Evolutionary conservation across 306 rosid genomes (phyloP), one percentile per base, ranked within the genome.

Genomic region (Vachellia pachyceras): DNA sequence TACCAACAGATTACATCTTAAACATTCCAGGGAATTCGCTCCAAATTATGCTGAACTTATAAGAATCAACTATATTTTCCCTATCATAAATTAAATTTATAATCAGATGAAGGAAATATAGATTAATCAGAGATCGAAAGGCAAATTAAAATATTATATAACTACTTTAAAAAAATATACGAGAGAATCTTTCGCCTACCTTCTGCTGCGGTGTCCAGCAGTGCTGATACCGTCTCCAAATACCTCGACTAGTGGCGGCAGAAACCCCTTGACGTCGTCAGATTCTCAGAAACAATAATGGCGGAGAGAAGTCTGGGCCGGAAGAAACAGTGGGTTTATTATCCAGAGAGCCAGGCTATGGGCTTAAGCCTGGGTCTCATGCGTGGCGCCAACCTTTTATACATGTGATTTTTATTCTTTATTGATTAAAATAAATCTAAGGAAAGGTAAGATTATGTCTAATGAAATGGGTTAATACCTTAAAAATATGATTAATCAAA

Each of bases 1-100:
- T 54, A 88, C 90, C 80, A 91, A 82, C 49, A 88, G 88, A 63
- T 90, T 86, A 69, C 89, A 87, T 57, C 92, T 89, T 83, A 90
- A 80, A 66, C 86, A 79, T 45, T 90, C 82, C 82, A 88, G 86
- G 70, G 87, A 88, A 60, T 77, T 85, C 20, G 87, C 90, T 60
- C 90, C 88, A 58, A 87, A 86, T 79, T 88, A 87, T 49, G 87
- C 90, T 81, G 88, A 77, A 84, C 72, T 78, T 70, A 85, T 65
- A 73, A 82, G 77, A 86, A 86, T 69, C 46, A 81, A 88, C 55
- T 85, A 86, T 74, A 86, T 88, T 81, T 82, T 79, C 79, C 89
- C 82, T 77, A 54, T 75, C 14, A 67, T 37, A 63, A 60, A 40
- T 40, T 23, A 77, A 80, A 76, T 69, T 69, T 5, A 79, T 39